Evolutionary conservation across 331 rosid genomes (phyloP), one percentile per base, ranked within the genome.

Genomic region (Quercus lobata): DNA sequence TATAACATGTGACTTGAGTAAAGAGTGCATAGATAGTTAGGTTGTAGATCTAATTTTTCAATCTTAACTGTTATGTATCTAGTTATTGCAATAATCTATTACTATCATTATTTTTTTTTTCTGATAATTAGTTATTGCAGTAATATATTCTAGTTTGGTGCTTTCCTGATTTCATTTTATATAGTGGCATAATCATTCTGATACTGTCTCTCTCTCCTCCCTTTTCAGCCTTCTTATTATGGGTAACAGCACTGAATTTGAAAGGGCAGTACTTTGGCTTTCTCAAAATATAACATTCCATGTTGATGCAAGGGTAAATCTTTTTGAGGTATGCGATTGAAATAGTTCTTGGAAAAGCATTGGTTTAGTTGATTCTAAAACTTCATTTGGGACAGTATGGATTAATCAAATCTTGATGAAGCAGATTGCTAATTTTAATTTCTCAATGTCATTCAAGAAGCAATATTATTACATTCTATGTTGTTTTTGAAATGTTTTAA

Each of bases 251-350:
- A 90, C 94, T 54, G 99, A 95, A 88, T 95, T 95, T 71, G 87
- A 90, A 84, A 91, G 87, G 75, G 97, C 93, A 29, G 93, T 90
- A 61, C 84, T 86, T 68, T 95, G 99, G 97, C 92, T 91, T 79
- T 90, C 99, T 17, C 92, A 91, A 75, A 93, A 95, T 84, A 89
- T 95, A 56, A 87, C 73, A 24, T 95, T 95, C 61, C 82, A 93
- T 53, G 97, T 93, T 49, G 97, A 95, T 87, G 97, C 90, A 5
- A 92, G 99, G 78, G 83, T 95, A 71, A 93, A 95, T 89, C 99
- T 95, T 74, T 95, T 95, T 80, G 99, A 95, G 99, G 97, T 92
- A 81, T 66, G 53, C n/a, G 25, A 15, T 30, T 55, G 17, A 27
- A 56, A 72, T n/a, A 18, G 18, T 74, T 57, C 30, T 44, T 29